A percentile compares a stretch with the other conserved stretches of the same genome.
These are phyloP conservation scores for Penicillium macrosclerotiorum DNA, from an alignment of 495 filamentous ascomycete species.

Conservation along the genomic window DNA sequence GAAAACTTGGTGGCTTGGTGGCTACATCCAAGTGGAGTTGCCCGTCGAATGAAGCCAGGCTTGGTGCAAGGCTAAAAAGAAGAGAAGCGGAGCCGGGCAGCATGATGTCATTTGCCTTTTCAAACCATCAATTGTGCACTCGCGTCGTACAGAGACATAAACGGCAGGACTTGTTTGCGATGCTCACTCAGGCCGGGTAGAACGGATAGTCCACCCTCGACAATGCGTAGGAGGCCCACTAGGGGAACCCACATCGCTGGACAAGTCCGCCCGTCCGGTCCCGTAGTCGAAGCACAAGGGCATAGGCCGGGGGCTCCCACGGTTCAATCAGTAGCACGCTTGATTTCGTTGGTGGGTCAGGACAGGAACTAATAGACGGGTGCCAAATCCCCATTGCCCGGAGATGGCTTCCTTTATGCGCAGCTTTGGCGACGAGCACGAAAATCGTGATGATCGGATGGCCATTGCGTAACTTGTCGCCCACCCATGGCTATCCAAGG, in stretches of 20 bases:
- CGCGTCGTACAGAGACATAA: neutral
- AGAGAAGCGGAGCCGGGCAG: no score
- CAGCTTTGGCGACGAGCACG: conserved; percentile 6
- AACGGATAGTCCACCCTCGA: neutral
- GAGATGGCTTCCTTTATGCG: neutral
- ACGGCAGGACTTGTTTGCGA: neutral
- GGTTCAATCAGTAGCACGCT: conserved; percentile 10
- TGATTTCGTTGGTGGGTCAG: conserved; percentile 18
- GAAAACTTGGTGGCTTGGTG: no score
- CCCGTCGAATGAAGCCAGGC: no score
- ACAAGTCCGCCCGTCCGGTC: neutral
- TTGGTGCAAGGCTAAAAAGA: no score
- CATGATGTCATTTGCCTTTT: no score
- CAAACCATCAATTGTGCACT: no score
- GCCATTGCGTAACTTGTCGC: conserved; percentile 6
- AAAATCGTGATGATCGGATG: conserved; percentile 6
- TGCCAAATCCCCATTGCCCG: conserved; percentile 3
- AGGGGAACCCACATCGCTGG: neutral
- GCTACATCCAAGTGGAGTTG: no score
- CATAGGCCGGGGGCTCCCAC: neutral
- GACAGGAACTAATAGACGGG: conserved; percentile 13
- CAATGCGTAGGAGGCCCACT: conserved; percentile 3
- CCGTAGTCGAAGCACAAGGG: conserved; percentile 1
- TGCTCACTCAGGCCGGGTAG: neutral
- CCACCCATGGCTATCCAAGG: neutral